Evolutionary conservation across 345 rosid species (phyloP), one percentile per base, ranked within the genome.

Genomic region (Eucalyptus dawsonii): DNA sequence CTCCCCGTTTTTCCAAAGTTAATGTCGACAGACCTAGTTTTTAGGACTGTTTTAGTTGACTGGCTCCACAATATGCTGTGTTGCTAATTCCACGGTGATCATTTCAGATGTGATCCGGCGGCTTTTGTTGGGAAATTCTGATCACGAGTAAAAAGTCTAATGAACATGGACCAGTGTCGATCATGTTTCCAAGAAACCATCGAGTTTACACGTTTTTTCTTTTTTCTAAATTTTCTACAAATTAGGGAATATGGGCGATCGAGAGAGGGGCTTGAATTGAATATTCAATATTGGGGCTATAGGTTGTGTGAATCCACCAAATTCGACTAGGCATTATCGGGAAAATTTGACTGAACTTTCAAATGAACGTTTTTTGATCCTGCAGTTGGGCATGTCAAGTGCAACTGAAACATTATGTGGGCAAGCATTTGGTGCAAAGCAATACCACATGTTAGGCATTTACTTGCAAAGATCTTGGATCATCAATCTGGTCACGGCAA

Each of bases 391-490:
- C 72, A 95, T 95, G 96, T 93, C 93, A 51, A 95, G 95, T 86
- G 96, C 96, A 8, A 92, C 96, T 3, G 93, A 95, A 86, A 94
- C 96, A 6, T 76, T 94, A 56, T 93, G 95, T 7, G 95, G 96
- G 19, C 95, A 95, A 92, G 95, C 95, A 50, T 95, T 92, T 31
- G 96, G 96, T 24, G 95, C 94, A 72, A 90, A 89, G 81, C 95
- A 95, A 47, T 92, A 92, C 86, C 93, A 91, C n/a, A 92, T 90
- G 91, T 87, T 94, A 92, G 95, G 95, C 9, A 91, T 95, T 50
- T 94, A 94, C 89, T 83, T 95, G 49, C 96, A 95, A 89, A 88
- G 94, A 89, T 94, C 95, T 37, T 94, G 94, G 95, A 93, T 95
- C 50, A 90, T 94, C 29, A 92, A 91, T 87, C 80, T 72, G 12